These are phyloP conservation scores for Porcisia deanei DNA, from an alignment of 208 protist species.

Conservation along the genomic window DNA sequence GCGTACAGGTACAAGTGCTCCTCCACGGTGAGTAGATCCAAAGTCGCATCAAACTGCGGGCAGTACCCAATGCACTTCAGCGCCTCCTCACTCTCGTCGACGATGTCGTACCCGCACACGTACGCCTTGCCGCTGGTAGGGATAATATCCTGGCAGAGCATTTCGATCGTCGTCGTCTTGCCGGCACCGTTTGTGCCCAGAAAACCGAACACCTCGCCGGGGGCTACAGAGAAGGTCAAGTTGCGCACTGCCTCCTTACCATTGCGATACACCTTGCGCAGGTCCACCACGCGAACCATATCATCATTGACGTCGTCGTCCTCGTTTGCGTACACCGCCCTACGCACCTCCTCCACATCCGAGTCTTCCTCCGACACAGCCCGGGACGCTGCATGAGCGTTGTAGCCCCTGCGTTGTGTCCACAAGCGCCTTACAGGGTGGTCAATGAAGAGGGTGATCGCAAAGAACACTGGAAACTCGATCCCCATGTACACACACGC, in stretches of 20 bases:
- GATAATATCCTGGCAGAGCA: conserved; percentile 78
- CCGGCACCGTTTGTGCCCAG: conserved; percentile 91
- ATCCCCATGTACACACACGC: conserved; percentile 46
- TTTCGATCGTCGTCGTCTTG: conserved; percentile 87
- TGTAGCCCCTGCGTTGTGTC: conserved; percentile 23
- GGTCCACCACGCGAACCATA: conserved; percentile 50
- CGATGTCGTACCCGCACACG: conserved; percentile 57
- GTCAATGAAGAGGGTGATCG: conserved; percentile 44
- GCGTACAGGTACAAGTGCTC: conserved; percentile 88
- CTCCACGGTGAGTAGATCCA: conserved; percentile 90
- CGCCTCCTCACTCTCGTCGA: conserved; percentile 39
- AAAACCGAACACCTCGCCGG: conserved; percentile 85
- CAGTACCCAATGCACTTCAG: conserved; percentile 93
- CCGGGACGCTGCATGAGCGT: conserved; percentile 22
- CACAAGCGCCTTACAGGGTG: conserved; percentile 33
- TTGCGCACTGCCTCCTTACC: conserved; percentile 68
- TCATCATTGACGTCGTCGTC: conserved; percentile 33
- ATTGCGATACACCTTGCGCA: conserved; percentile 49
- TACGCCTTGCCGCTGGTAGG: conserved; percentile 60
- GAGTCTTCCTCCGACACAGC: conserved; percentile 37
- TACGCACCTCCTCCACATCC: conserved; percentile 49
- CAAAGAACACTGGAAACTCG: conserved; percentile 42
- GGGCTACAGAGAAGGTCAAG: conserved; percentile 71
- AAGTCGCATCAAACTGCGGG: conserved; percentile 95
- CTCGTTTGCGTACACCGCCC: conserved; percentile 35